These are phyloP conservation scores for Rutstroemia sp. DNA, from an alignment of 2,329 filamentous ascomycete species.

Conservation along the genomic window DNA sequence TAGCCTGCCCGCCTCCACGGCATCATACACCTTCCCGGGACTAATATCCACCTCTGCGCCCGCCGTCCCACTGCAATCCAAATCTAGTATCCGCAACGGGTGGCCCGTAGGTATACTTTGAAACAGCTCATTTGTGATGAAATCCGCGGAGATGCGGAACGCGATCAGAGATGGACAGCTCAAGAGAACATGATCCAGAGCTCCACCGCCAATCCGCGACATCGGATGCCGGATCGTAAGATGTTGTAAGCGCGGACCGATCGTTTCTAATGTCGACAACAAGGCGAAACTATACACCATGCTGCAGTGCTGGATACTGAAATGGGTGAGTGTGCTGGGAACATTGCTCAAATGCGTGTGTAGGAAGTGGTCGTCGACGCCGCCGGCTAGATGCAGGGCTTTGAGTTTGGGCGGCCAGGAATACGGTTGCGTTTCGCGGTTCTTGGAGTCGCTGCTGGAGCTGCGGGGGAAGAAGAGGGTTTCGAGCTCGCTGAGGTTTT, in stretches of 20 bases:
- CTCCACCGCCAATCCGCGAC: constrained; percentile 19
- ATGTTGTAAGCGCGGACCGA: constrained; percentile 24
- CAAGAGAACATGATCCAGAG: constrained; percentile 20
- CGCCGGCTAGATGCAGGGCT: constrained; percentile 28
- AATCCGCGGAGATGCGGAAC: constrained; percentile 28
- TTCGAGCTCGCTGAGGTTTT: constrained; percentile 24
- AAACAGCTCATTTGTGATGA: constrained; percentile 24
- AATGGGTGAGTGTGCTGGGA: constrained; percentile 17
- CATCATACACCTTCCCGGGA: constrained; percentile 21
- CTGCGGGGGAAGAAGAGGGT: constrained; percentile 28
- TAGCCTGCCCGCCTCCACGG: constrained; percentile 22
- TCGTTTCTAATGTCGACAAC: constrained; percentile 13
- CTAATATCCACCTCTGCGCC: constrained; percentile 21
- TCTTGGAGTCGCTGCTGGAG: constrained; percentile 17
- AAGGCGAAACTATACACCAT: constrained; percentile 20
- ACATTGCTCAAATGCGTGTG: constrained; percentile 17
- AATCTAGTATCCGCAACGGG: constrained; percentile 26
- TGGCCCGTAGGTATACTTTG: constrained; percentile 13
- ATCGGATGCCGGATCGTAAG: constrained; percentile 30
- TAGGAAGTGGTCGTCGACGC: constrained; percentile 26
- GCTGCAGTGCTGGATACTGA: constrained; percentile 30
- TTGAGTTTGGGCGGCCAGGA: constrained; percentile 27
- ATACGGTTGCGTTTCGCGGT: constrained; percentile 12
- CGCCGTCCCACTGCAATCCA: constrained; percentile 26
- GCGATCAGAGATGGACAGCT: constrained; percentile 22